Evolutionary conservation across 1,284 basidiomycete species (phyloP).

Genomic region (Amylostereum areolatum): DNA sequence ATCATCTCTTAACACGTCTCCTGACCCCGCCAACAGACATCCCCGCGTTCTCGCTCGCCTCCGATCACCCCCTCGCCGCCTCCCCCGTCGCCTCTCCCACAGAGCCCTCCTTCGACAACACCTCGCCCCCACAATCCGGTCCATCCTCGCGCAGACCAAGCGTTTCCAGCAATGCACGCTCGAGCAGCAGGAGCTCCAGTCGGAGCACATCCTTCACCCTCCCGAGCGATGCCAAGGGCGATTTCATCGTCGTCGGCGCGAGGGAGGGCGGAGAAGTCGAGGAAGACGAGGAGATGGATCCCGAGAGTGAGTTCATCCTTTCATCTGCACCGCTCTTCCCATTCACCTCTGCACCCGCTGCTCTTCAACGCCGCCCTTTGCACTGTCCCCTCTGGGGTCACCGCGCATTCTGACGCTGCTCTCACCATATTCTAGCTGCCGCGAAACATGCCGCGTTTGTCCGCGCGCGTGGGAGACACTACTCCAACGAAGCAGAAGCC

Average conservation of each 20-base stretch:
- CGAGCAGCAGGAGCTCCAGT: conserved; percentile 61
- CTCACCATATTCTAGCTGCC: conserved; percentile 52
- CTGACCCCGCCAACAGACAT: too few relatives aligned
- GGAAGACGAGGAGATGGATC: conserved; percentile 79
- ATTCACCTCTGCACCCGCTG: conserved; percentile 3
- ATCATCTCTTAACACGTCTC: neutral
- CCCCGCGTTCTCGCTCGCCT: neutral
- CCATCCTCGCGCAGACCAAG: conserved; percentile 78
- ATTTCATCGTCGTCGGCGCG: conserved; percentile 37
- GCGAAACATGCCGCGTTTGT: conserved; percentile 82
- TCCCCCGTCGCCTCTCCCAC: conserved; percentile 16
- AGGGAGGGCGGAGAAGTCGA: conserved; percentile 38
- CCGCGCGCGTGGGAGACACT: conserved; percentile 77
- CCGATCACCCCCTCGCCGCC: neutral
- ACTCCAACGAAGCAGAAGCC: conserved; percentile 88
- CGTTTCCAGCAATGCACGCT: conserved; percentile 57
- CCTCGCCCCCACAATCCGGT: conserved; percentile 46
- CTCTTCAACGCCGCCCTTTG: neutral
- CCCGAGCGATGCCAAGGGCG: conserved; percentile 58
- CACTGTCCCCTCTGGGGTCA: neutral
- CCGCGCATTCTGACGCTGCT: conserved; percentile 2
- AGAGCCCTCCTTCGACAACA: conserved; percentile 16
- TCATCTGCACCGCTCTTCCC: neutral
- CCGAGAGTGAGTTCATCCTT: conserved; percentile 56
- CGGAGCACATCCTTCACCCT: conserved; percentile 81